Evolutionary conservation across 805 yeast species (phyloP), one percentile per base, ranked within the genome.

Genomic region (Metschnikowia proteae): DNA sequence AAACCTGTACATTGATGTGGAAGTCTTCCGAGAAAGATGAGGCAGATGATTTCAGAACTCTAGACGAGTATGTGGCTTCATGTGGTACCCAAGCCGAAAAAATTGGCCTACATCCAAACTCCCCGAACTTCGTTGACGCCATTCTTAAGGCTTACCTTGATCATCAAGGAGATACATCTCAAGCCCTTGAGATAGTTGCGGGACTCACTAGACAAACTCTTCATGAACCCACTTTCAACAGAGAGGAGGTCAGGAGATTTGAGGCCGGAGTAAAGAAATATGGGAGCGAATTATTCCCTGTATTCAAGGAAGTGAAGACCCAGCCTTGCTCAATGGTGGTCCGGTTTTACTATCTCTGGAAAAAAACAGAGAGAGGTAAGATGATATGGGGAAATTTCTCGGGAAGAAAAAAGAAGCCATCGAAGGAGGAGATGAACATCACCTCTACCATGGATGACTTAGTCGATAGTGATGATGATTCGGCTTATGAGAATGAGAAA

Each of bases 271-370:
- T 92, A 8, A 71, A 71, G 31, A 75, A 79, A 47, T 77, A 78
- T 60, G 97, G 96, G 4, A 82, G 87, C 59, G 96, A 91, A 57
- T 67, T 94, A 28, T 82, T 81, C 61, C 88, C 85, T 0, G 91
- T 88, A 0, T 80, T 62, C 54, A 79, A 82, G 60, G 80, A 77
- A 48, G 94, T 92, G n/a, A 78, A 77, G 29, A 77, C 90, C 0
- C 95, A 87, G 57, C 71, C 89, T 0, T 70, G 82, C 47, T 79
- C 91, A 0, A 87, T 84, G 84, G 74, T 90, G 53, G 98, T 92
- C 1, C 68, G 97, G 49, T 90, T 76, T 62, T 92, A 89, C 60
- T 92, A 92, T 59, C 69, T 88, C 46, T 92, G 98, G 98, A 91
- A 91, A 66, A 91, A 91, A 63, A 85, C 96, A 0, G 70, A 78